These are phyloP conservation scores for Chaetothyriales sp. DNA, from an alignment of 2,329 filamentous ascomycete species.

Conservation along the genomic window DNA sequence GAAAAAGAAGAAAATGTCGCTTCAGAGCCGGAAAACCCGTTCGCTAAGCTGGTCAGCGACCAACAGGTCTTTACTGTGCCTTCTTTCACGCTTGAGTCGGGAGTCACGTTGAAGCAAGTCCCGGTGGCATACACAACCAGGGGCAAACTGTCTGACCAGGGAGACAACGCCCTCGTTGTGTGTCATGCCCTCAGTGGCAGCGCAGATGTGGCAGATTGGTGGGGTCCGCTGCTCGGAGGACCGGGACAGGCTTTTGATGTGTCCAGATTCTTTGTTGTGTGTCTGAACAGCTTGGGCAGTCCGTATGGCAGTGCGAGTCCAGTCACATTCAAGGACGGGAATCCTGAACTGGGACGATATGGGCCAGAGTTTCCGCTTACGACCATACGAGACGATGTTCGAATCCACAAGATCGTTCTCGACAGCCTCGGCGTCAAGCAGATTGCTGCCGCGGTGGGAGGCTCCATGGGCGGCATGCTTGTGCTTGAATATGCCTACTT, in stretches of 20 bases:
- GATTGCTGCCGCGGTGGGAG: slow-evolving; percentile 40
- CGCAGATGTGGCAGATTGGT: slow-evolving; percentile 42
- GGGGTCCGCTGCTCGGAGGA: slow-evolving; percentile 39
- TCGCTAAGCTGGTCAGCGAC: slow-evolving; percentile 68
- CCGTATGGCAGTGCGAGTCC: slow-evolving; percentile 41
- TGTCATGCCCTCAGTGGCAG: slow-evolving; percentile 40
- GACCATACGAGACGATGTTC: slow-evolving; percentile 88
- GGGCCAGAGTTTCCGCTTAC: slow-evolving; percentile 93
- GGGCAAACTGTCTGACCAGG: slow-evolving; percentile 39
- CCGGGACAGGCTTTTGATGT: slow-evolving; percentile 39
- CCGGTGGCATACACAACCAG: slow-evolving; percentile 50
- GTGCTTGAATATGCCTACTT: slow-evolving; percentile 50
- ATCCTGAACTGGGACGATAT: slow-evolving; percentile 58
- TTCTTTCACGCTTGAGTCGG: slow-evolving; percentile 83
- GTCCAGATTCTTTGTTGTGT: slow-evolving; percentile 39
- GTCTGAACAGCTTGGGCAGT: slow-evolving; percentile 39
- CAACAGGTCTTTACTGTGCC: slow-evolving; percentile 78
- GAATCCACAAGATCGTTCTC: slow-evolving; percentile 38
- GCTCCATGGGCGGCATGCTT: slow-evolving; percentile 45
- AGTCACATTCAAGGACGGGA: slow-evolving; percentile 67
- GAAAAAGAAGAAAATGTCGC: slow-evolving; percentile 31
- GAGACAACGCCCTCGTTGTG: slow-evolving; percentile 51
- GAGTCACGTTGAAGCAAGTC: slow-evolving; percentile 64
- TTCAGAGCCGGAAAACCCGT: slow-evolving; percentile 80
- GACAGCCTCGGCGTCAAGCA: slow-evolving; percentile 39